A percentile compares a stretch with the other conserved stretches of the same genome.
These are phyloP conservation scores for Xylariales sp. DNA, from an alignment of 2,329 filamentous ascomycete species.

Conservation along the genomic window DNA sequence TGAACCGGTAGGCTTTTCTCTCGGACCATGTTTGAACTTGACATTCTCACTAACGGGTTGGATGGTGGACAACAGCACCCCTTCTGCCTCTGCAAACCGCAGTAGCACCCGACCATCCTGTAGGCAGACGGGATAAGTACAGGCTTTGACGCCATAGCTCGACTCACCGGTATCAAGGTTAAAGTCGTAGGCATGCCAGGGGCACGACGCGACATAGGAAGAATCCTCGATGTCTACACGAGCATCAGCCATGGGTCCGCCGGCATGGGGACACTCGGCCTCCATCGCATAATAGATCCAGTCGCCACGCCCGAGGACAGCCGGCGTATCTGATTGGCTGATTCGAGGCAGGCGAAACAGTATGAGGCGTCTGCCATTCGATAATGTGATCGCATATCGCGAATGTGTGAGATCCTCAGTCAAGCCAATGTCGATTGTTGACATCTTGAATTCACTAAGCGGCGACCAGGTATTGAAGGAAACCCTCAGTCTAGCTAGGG, in stretches of 20 bases:
- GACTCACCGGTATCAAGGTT: constrained; percentile 62
- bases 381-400: constrained; percentile 57
- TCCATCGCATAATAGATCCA: constrained; percentile 62
- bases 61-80: constrained; percentile 48
- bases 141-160: constrained; percentile 59
- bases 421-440: constrained; percentile 46
- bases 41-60: constrained; percentile 59
- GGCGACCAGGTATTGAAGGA: no score
- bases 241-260: constrained; percentile 59
- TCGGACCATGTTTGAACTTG: constrained; percentile 55
- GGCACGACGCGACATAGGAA: constrained; percentile 59
- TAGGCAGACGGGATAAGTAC: constrained; percentile 57
- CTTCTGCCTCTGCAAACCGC: constrained; percentile 46
- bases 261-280: constrained; percentile 59
- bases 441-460: constrained; percentile 40
- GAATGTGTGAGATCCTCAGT: constrained; percentile 53
- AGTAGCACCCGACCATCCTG: constrained; percentile 52
- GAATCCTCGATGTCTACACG: constrained; percentile 61
- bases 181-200: constrained; percentile 62
- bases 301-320: constrained; percentile 52
- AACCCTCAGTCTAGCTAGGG: no score
- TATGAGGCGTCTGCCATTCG: constrained; percentile 57
- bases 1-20: constrained; percentile 35
- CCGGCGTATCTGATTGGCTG: constrained; percentile 42
- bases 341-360: constrained; percentile 59